Percentiles rank a stretch among this genome's conserved stretches.
Conservation (phyloP, 805 yeast species). For the Candida incommunis region DNA sequence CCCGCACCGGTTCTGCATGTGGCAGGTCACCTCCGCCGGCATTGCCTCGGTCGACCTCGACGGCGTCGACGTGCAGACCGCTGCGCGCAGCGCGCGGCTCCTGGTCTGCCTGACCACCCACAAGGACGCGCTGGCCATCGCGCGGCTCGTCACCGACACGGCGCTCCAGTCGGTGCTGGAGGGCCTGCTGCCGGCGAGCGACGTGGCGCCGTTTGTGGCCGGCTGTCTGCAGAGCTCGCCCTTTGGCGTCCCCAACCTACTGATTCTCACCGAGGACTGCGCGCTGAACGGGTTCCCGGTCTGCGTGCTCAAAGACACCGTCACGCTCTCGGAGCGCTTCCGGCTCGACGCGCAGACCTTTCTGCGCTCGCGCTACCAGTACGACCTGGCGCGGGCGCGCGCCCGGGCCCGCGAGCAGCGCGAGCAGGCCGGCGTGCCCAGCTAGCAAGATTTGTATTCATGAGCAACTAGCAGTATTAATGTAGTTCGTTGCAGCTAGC, state of each 20-base stretch:
- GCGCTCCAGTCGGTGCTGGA: background rate
- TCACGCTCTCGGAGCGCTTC: background rate
- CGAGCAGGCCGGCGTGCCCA: conserved; percentile 2
- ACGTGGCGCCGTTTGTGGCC: background rate
- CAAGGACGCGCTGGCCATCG: background rate
- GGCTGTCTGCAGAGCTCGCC: background rate
- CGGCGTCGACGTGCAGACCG: background rate
- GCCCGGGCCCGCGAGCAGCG: background rate
- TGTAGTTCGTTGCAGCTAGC: conserved; percentile 1
- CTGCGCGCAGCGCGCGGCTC: background rate
- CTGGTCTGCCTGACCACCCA: background rate
- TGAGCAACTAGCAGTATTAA: background rate
- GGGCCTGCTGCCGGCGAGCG: background rate
- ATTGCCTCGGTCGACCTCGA: background rate
- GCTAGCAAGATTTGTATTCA: background rate
- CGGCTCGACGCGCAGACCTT: conserved; percentile 1
- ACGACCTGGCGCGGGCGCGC: conserved; percentile 2
- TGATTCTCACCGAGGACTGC: background rate
- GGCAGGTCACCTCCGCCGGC: background rate
- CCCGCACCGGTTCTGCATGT: background rate
- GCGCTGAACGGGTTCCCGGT: conserved; percentile 5
- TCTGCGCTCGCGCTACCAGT: background rate
- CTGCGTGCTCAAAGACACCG: conserved; percentile 3
- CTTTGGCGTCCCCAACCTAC: background rate
- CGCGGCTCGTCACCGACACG: background rate